phyloP scores from a whole-genome alignment of 805 yeast genomes.

The Ogataea chonburiensis region DNA sequence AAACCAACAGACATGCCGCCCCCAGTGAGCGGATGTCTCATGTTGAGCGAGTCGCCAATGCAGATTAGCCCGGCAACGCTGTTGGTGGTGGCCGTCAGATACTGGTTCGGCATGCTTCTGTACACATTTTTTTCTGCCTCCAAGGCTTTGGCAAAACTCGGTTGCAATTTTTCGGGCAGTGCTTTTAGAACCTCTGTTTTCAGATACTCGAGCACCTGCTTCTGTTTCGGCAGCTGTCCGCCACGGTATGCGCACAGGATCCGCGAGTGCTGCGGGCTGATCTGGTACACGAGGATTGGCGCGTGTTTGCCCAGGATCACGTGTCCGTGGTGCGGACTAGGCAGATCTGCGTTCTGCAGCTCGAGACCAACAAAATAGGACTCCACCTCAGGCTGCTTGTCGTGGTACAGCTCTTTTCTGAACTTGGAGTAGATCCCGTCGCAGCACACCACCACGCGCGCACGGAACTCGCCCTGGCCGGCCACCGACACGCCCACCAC shows the following conservation, averaged over 20 bases:
- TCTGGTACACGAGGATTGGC: conserved; percentile 87
- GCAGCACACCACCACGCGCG: conserved; percentile 71
- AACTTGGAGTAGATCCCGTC: conserved; percentile 96
- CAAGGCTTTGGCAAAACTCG: conserved; percentile 69
- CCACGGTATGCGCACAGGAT: conserved; percentile 85
- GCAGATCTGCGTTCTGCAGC: conserved; percentile 70
- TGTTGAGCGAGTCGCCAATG: conserved; percentile 91
- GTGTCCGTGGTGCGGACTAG: conserved; percentile 79
- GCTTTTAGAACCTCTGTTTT: conserved; percentile 57
- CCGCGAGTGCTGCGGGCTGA: conserved; percentile 78
- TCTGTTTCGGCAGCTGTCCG: conserved; percentile 64
- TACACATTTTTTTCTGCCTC: conserved; percentile 46
- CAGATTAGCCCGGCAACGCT: conserved; percentile 72
- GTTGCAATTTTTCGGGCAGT: conserved; percentile 62
- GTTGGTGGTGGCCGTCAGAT: conserved; percentile 73
- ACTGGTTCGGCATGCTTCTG: conserved; percentile 93
- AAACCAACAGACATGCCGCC: conserved; percentile 99
- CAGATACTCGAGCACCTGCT: conserved; percentile 58
- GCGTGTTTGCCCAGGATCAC: conserved; percentile 84
- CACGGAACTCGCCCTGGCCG: conserved; percentile 47
- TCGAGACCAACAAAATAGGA: conserved; percentile 88
- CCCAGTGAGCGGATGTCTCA: conserved; percentile 98
- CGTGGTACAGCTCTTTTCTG: conserved; percentile 66
- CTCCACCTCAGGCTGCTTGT: conserved; percentile 62
- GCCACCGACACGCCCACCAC: conserved; percentile 76